Percentiles rank a stretch among this genome's conserved stretches.
phyloP scores from a whole-genome alignment of 805 yeast genomes.

The Saccharomycopsis sp. region DNA sequence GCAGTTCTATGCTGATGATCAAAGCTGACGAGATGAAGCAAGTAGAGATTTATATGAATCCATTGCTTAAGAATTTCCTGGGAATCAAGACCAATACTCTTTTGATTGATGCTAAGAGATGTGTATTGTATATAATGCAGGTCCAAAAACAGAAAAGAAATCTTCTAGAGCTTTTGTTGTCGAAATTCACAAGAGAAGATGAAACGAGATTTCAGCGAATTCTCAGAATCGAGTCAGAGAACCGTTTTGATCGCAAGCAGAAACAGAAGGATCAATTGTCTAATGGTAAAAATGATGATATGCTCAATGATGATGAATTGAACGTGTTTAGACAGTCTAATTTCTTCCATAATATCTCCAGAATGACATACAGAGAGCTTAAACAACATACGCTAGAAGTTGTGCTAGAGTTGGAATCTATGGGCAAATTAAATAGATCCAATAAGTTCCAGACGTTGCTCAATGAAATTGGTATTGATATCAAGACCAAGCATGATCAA shows the following conservation, averaged over 20 bases:
- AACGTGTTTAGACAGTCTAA: slow-evolving; percentile 39
- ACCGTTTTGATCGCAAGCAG: slow-evolving; percentile 26
- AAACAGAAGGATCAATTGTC: neutral
- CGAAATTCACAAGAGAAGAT: slow-evolving; percentile 60
- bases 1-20: neutral
- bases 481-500: slow-evolving; percentile 49
- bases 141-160: slow-evolving; percentile 64
- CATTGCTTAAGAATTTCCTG: slow-evolving; percentile 38
- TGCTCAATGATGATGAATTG: neutral
- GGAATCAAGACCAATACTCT: slow-evolving; percentile 56
- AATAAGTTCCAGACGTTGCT: slow-evolving; percentile 73
- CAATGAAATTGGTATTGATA: slow-evolving; percentile 80
- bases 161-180: slow-evolving; percentile 61
- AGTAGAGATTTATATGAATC: slow-evolving; percentile 35
- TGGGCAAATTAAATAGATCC: slow-evolving; percentile 56
- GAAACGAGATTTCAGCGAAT: slow-evolving; percentile 61
- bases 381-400: slow-evolving; percentile 72
- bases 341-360: slow-evolving; percentile 43
- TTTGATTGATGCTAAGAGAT: slow-evolving; percentile 72
- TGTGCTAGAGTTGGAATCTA: slow-evolving; percentile 65
- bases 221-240: slow-evolving; percentile 39
- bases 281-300: neutral
- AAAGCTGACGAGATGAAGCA: slow-evolving; percentile 32
- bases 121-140: slow-evolving; percentile 73
- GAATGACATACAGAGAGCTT: slow-evolving; percentile 59